Evolutionary conservation across 768 basidiomycete species (phyloP), one percentile per base, ranked within the genome.

Genomic region (Mycena filopes): DNA sequence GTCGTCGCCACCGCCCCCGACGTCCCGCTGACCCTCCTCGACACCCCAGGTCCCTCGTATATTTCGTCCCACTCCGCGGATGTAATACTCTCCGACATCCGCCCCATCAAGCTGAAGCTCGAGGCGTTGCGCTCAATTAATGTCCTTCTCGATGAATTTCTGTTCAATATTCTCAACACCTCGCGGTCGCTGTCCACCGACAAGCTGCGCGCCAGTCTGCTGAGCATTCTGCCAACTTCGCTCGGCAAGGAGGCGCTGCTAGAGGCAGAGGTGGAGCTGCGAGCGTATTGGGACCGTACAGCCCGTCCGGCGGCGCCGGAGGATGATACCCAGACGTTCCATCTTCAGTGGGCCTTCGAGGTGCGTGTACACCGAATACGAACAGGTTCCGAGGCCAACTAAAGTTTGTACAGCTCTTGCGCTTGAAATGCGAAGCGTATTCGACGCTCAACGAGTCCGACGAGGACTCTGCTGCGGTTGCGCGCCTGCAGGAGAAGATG

Each of bases 191-290:
- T 96, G 47, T 80, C 86, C 26, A 92, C 93, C 9, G 87, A 94
- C 63, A 87, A 86, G 65, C 83, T 96, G 60, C 89, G 92, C 70
- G 82, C 86, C 2, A 89, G 89, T 61, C 78, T 95, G 41, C 83
- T 92, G 63, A 89, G 84, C 72, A 81, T 92, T 42, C 80, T 95
- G 29, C 91, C 94, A 10, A 94, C 91, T 7, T 83, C 88, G 54
- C 83, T 98, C 47, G 96, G 95, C 50, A 95, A 98, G 79, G 93
- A 96, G 74, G 95, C 95, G 3, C 81, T 97, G 20, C 81, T 96
- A 51, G 96, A 98, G 78, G 96, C 96, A 0, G 96, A 98, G 74
- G 83, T 98, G 45, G 96, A 98, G 76, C 77, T 98, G 48, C 85
- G 94, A 72, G 94, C 94, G 10, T 96, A 96, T 81, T 92, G 90